Percentiles rank a stretch among this genome's conserved stretches.
These are phyloP conservation scores for Fusarium hainanense DNA, from an alignment of 2,329 filamentous ascomycete genomes.

Conservation along the genomic window DNA sequence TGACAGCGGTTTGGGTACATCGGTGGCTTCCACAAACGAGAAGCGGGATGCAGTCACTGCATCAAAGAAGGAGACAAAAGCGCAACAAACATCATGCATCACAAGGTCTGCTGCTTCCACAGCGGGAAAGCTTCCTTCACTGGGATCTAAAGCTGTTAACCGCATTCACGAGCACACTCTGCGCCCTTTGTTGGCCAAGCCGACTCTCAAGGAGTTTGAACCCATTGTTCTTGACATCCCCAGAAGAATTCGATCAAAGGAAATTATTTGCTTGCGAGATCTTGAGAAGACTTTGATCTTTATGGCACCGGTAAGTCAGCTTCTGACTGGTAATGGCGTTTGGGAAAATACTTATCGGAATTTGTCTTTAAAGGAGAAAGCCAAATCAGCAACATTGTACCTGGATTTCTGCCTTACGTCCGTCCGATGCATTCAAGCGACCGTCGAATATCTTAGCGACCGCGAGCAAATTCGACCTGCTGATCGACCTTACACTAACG, in stretches of 20 bases:
- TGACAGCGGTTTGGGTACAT: conserved; percentile 90
- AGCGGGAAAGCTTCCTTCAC: conserved; percentile 64
- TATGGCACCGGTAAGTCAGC: conserved; percentile 89
- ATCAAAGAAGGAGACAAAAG: conserved; percentile 53
- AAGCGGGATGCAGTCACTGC: conserved; percentile 58
- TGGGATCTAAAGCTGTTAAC: conserved; percentile 76
- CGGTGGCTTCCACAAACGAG: conserved; percentile 72
- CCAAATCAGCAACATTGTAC: conserved; percentile 77
- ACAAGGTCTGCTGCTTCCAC: conserved; percentile 68
- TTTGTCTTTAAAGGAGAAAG: conserved; percentile 80
- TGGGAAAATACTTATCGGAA: conserved; percentile 75
- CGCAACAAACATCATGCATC: conserved; percentile 61
- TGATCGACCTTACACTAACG: conserved; percentile 93
- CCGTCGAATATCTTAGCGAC: conserved; percentile 86
- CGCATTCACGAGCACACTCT: conserved; percentile 85
- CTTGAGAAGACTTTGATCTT: conserved; percentile 94
- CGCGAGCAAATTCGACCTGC: conserved; percentile 84
- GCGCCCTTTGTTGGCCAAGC: conserved; percentile 78
- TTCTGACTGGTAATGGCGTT: conserved; percentile 65
- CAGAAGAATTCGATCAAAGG: conserved; percentile 80
- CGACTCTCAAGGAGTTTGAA: conserved; percentile 81
- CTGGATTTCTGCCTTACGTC: conserved; percentile 91
- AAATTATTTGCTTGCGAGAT: conserved; percentile 91
- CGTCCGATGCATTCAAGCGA: conserved; percentile 89
- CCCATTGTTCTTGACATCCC: conserved; percentile 82